Base-by-base conservation (phyloP, 2,329 filamentous ascomycete genomes). In the Elsinoe australis region DNA sequence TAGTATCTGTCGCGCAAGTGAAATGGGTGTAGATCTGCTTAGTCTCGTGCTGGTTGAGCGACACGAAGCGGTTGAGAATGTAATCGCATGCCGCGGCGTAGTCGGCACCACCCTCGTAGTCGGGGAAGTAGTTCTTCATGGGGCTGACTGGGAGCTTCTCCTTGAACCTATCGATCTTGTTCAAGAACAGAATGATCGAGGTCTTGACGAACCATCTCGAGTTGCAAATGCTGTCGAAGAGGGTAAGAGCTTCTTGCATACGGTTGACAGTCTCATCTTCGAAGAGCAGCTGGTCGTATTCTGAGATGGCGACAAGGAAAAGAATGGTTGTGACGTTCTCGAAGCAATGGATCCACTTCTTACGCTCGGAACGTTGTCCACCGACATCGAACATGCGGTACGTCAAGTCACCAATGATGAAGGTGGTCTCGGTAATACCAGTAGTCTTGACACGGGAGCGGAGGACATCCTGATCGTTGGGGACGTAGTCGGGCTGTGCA, bases 11-110 rank as follows among this genome's bases (percentile, higher is more conserved):
- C 53, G 92, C 92, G 67, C 92, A 96, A 44, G 92, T 98, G 72
- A 98, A 98, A 71, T 96, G 92, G 51, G 92, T 98, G 76, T 98
- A 98, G 67, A 98, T 96, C 69, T 98, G 92, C 77, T 98, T 98
- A 49, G 88, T 95, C 74, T 96, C 92, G 67, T 95, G 90, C 71
- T 96, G 92, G 74, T 98, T 98, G 65, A 98, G 75, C 65, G 62
- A 64, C 51, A 96, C 92, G 70, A 98, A 98, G 65, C 92, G 82
- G 78, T 96, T 96, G 54, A 98, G 79, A 62, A 98, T 96, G 72
- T 98, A 98, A 69, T 98, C 90, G 72, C 92, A 98, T 29, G 92
- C 92, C 45, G 87, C 85, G 32, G 85, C 83, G 64, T 98, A 98
- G 70, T 98, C 90, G 58, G 94, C 85, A 59, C 92, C 92, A 57